phyloP scores from a whole-genome alignment of 163 green algal genomes.

The Scenedesmus sp. region DNA sequence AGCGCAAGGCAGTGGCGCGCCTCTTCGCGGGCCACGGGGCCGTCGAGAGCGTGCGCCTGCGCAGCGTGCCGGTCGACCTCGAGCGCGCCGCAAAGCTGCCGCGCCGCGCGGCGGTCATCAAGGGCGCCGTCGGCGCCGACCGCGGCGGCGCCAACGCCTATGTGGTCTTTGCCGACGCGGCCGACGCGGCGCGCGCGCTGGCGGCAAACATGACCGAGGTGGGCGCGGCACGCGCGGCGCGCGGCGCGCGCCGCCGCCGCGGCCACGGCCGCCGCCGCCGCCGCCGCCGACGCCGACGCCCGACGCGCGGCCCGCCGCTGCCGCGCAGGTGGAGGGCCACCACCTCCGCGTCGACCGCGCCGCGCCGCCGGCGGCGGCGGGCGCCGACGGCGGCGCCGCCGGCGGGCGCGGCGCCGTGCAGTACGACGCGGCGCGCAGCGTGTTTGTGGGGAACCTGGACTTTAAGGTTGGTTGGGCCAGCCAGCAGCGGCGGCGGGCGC shows the following conservation, averaged over 20 bases:
- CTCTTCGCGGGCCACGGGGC: constrained; percentile 66
- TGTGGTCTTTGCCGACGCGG: constrained; percentile 74
- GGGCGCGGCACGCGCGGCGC: not conserved
- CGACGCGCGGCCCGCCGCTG: not conserved
- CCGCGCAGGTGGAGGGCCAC: constrained; percentile 68
- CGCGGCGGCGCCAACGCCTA: constrained; percentile 77
- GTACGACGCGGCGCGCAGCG: constrained; percentile 77
- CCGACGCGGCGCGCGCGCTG: constrained; percentile 57
- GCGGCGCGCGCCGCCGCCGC: not conserved
- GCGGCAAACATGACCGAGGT: constrained; percentile 79
- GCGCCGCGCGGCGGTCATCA: constrained; percentile 60
- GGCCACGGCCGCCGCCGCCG: not conserved
- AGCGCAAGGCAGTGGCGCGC: constrained; percentile 55
- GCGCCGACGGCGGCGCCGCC: not conserved
- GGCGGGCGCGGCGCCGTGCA: constrained; percentile 34
- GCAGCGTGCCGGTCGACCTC: constrained; percentile 71
- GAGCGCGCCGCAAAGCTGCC: constrained; percentile 61
- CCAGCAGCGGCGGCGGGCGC: too few species aligned
- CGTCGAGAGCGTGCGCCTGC: constrained; percentile 80
- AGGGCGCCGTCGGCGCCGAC: constrained; percentile 55
- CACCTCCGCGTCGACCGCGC: constrained; percentile 89
- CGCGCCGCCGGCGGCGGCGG: constrained; percentile 24
- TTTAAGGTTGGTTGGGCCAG: too few species aligned
- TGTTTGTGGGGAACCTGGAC: constrained; percentile 85
- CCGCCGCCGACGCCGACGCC: not conserved